Evolutionary conservation across 495 filamentous ascomycete genomes (phyloP).

Genomic region (Xylaria telfairii): DNA sequence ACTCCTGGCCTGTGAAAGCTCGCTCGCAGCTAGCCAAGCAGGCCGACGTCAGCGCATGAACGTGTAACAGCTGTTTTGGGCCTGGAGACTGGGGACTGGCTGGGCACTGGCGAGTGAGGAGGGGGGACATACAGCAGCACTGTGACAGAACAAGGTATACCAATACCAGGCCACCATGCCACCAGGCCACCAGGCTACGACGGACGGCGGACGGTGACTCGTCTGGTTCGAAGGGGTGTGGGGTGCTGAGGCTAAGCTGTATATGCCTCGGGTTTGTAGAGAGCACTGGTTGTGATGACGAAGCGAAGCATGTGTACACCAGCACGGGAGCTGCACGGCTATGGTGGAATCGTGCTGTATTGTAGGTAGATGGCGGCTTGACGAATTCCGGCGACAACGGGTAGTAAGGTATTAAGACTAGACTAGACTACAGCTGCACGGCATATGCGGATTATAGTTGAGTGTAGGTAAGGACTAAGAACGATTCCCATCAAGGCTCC

Average conservation of each 20-base stretch:
- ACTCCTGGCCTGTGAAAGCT: constrained; percentile 34
- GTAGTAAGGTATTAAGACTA: neutral
- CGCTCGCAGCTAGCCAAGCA: constrained; percentile 35
- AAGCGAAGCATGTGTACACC: neutral
- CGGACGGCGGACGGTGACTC: constrained; percentile 19
- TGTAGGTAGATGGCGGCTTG: neutral
- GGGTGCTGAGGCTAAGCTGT: constrained; percentile 22
- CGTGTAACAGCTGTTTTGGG: constrained; percentile 24
- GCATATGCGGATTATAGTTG: constrained; percentile 1
- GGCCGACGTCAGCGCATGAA: constrained; percentile 54
- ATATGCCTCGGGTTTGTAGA: constrained; percentile 6
- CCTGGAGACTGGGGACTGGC: constrained; percentile 14
- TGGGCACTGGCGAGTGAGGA: neutral
- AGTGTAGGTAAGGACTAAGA: neutral
- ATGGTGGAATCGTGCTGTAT: neutral
- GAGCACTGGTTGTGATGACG: neutral
- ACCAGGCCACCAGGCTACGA: constrained; percentile 27
- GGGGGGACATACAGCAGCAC: neutral
- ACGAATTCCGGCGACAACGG: neutral
- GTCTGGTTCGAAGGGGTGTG: constrained; percentile 16
- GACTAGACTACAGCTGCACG: constrained; percentile 3
- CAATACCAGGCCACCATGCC: neutral
- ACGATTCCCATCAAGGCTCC: constrained; percentile 5
- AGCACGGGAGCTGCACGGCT: constrained; percentile 1
- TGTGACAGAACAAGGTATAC: neutral